Base-by-base conservation (phyloP, 352 stramenopile genomes). In the Phytophthora europaea region DNA sequence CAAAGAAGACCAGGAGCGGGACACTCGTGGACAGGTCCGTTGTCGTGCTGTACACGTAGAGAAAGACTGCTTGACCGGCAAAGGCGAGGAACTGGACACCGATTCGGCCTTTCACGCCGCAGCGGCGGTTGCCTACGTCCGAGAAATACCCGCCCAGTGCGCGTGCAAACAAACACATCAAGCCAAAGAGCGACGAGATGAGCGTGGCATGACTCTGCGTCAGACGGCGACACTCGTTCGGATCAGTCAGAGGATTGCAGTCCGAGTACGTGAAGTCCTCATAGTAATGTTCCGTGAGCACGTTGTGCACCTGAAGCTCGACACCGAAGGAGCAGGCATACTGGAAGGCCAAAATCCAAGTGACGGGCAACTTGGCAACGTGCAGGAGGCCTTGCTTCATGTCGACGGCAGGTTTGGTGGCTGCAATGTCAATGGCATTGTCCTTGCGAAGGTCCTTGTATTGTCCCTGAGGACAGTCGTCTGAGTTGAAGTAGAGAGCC, bases 261-360 rank as follows among this genome's bases (percentile, higher is more conserved):
- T 84, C 87, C 2, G 74, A 65, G 22, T 88, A 79, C 20, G 75
- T 83, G 60, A 98, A 98, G 40, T 94, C 87, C 33, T 96, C 82
- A 51, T 92, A 94, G 75, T 98, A 98, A 78, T 98, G 97, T 22
- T 89, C 69, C 28, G 90, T 94, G 40, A 97, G 89, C 43, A 94
- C 91, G 74, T 99, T 99, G 84, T 98, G 97, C 57, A 99, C 94
- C 53, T 96, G 96, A 4, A 99, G 79, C 71, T 99, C 95, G 43
- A 98, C 87, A 51, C 96, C 96, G 72, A 99, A 99, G 76, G 91
- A 98, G 68, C 87, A 94, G 2, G 89, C 95, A 60, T 98, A 99
- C 70, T 98, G 91, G 70, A 98, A 78, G 53, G 93, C 94, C 33
- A 40, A 76, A 65, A 99, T 81, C 95, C 94, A 98, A 8, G 92